Percentiles rank a stretch among this genome's conserved stretches.
phyloP scores from a whole-genome alignment of 306 rosid genomes.

The Spatholobus suberectus region DNA sequence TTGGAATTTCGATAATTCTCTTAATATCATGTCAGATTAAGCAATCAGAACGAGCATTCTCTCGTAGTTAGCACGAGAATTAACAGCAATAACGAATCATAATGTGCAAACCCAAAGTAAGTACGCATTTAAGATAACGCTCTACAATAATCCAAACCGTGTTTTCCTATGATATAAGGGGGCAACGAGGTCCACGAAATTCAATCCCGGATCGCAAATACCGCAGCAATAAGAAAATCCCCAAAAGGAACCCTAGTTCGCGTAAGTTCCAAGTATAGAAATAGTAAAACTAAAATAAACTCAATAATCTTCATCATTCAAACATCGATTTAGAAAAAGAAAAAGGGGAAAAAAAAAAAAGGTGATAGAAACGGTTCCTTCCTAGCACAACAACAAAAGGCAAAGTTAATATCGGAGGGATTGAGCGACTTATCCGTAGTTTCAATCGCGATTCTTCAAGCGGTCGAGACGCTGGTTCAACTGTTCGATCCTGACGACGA shows the following conservation, averaged over 20 bases:
- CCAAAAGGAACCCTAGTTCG: conserved; percentile 35
- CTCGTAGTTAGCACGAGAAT: background rate
- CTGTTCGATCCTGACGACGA: conserved; percentile 79
- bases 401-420: background rate
- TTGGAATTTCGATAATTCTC: background rate
- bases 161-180: background rate
- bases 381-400: background rate
- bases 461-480: conserved; percentile 88
- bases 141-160: background rate
- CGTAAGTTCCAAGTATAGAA: background rate
- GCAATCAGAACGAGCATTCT: background rate
- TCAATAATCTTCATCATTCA: conserved; percentile 21
- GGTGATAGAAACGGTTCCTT: background rate
- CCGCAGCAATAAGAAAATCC: conserved; percentile 29
- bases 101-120: background rate
- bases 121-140: background rate
- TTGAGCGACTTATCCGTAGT: background rate
- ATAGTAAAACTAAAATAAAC: conserved; percentile 27
- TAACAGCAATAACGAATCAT: background rate
- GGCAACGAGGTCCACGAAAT: too few relatives aligned
- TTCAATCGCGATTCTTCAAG: conserved; percentile 80
- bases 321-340: conserved; percentile 11
- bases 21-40: background rate
- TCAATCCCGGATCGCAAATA: too few relatives aligned
- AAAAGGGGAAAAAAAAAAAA: background rate